Percentiles rank a stretch among this genome's conserved stretches.
Evolutionary conservation across 2,329 filamentous ascomycete species (phyloP).

Genomic region (Cadophora sp.): DNA sequence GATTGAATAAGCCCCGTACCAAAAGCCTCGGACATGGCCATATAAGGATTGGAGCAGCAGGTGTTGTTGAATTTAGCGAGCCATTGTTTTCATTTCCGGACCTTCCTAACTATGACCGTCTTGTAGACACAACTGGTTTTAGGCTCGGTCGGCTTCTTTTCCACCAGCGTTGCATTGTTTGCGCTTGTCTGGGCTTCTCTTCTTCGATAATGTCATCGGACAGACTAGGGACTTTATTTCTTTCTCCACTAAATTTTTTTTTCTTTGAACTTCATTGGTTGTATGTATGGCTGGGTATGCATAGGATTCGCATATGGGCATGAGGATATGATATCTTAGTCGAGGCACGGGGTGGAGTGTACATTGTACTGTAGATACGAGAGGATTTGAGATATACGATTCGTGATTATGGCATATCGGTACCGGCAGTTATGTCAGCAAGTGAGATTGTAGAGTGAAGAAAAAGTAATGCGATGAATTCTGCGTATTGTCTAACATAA

Average conservation of each 20-base stretch:
- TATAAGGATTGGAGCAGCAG: neutral
- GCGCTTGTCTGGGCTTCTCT: conserved; percentile 29
- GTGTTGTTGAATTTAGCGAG: conserved; percentile 23
- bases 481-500: neutral
- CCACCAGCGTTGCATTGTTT: conserved; percentile 33
- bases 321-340: neutral
- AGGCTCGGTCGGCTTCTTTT: neutral
- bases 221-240: neutral
- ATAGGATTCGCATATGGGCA: neutral
- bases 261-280: neutral
- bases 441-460: neutral
- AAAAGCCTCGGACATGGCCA: neutral
- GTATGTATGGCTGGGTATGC: conserved; percentile 12
- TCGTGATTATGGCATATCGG: neutral
- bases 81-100: neutral
- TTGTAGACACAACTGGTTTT: neutral
- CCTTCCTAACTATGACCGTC: neutral
- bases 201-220: neutral
- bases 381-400: neutral
- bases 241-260: neutral
- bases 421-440: neutral
- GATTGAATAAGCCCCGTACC: neutral
- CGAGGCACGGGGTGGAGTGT: neutral
- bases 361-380: neutral
- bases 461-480: neutral